Evolutionary conservation across 352 stramenopile genomes (phyloP).

Genomic region (Phytophthora idaei): DNA sequence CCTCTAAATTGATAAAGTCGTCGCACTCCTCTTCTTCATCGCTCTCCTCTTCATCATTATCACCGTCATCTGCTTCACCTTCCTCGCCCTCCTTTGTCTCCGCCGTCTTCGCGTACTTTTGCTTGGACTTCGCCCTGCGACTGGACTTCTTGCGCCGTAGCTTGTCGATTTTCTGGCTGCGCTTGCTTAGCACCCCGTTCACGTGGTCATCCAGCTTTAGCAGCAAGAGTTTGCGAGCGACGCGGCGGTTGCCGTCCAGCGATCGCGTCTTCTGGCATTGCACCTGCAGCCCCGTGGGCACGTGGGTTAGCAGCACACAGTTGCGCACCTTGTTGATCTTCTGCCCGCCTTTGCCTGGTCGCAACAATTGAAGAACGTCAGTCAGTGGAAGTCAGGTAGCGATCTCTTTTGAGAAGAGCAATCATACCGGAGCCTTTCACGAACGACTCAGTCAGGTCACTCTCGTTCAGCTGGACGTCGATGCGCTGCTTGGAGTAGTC

Average conservation of each 20-base stretch:
- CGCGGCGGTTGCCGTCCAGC: slow-evolving; percentile 78
- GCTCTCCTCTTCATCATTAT: slow-evolving; percentile 15
- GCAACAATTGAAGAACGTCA: background rate
- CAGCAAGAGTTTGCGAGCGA: slow-evolving; percentile 69
- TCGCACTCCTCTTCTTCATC: slow-evolving; percentile 20
- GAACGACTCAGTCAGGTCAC: slow-evolving; percentile 81
- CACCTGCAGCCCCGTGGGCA: slow-evolving; percentile 77
- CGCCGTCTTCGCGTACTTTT: slow-evolving; percentile 52
- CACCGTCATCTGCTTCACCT: slow-evolving; percentile 13
- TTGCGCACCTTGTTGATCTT: slow-evolving; percentile 94
- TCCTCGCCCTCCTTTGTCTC: slow-evolving; percentile 21
- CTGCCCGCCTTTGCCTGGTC: slow-evolving; percentile 80
- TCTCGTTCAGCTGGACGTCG: slow-evolving; percentile 54
- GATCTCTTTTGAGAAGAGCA: background rate
- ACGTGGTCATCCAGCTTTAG: slow-evolving; percentile 80
- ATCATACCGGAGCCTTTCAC: slow-evolving; percentile 80
- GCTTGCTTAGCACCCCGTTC: slow-evolving; percentile 65
- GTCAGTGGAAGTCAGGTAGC: background rate
- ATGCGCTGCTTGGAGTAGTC: slow-evolving; percentile 7
- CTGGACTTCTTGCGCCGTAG: slow-evolving; percentile 74
- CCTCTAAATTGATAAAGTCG: slow-evolving; percentile 27
- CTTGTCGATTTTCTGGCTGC: slow-evolving; percentile 68
- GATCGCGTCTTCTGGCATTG: slow-evolving; percentile 84
- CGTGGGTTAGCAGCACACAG: slow-evolving; percentile 87
- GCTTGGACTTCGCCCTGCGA: slow-evolving; percentile 53